phyloP scores from a whole-genome alignment of 495 filamentous ascomycete genomes.

The Chlorociboria aeruginascens region DNA sequence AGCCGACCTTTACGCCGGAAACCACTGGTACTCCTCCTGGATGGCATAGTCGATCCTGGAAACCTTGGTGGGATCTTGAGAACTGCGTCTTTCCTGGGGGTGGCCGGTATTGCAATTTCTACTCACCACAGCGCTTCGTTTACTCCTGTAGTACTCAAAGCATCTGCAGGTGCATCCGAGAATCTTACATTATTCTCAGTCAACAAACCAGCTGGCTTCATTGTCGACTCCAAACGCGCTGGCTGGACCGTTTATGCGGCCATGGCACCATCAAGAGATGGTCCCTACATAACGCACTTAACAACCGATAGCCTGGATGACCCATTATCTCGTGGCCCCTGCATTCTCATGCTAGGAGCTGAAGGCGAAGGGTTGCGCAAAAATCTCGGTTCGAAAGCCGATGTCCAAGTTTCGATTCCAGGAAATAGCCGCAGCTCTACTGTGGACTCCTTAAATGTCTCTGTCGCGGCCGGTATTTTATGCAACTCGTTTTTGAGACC shows the following conservation, averaged over 20 bases:
- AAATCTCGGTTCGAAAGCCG: slow-evolving; percentile 49
- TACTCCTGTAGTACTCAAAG: slow-evolving; percentile 67
- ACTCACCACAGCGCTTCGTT: slow-evolving; percentile 56
- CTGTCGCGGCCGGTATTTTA: slow-evolving; percentile 69
- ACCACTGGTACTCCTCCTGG: slow-evolving; percentile 70
- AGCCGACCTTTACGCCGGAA: slow-evolving; percentile 36
- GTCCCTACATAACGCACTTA: neutral
- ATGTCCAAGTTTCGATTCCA: slow-evolving; percentile 44
- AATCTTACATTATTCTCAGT: slow-evolving; percentile 58
- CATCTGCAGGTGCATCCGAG: slow-evolving; percentile 78
- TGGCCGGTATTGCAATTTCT: slow-evolving; percentile 60
- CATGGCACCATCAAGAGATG: slow-evolving; percentile 35
- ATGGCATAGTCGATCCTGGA: slow-evolving; percentile 77
- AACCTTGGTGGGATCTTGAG: slow-evolving; percentile 87
- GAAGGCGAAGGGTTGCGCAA: slow-evolving; percentile 64
- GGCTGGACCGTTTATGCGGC: slow-evolving; percentile 85
- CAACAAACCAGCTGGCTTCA: slow-evolving; percentile 51
- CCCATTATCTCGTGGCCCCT: slow-evolving; percentile 48
- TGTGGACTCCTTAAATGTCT: slow-evolving; percentile 80
- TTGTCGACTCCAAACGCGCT: slow-evolving; percentile 47
- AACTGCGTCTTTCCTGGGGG: slow-evolving; percentile 74
- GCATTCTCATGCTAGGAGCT: slow-evolving; percentile 68
- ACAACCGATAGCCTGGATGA: slow-evolving; percentile 22
- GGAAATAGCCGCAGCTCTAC: slow-evolving; percentile 25
- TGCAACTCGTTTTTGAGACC: slow-evolving; percentile 52